Conservation (phyloP, 176 grass and related monocot genomes). For the Aegilops umbellulata region DNA sequence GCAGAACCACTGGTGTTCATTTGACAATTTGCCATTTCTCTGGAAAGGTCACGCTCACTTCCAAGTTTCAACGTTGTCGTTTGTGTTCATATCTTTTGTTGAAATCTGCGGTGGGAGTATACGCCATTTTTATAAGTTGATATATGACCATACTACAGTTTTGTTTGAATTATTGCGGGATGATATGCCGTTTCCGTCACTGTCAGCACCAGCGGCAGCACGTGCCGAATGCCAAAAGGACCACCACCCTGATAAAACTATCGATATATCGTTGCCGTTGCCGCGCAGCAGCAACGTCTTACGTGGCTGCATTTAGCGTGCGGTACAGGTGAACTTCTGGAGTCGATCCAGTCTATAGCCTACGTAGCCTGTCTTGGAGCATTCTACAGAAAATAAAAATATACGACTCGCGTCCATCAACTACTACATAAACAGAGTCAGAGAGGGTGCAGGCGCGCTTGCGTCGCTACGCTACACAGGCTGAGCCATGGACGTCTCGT, state of each 20-base stretch:
- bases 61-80: background rate
- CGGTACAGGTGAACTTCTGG: background rate
- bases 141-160: background rate
- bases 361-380: background rate
- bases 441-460: background rate
- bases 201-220: background rate
- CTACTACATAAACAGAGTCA: background rate
- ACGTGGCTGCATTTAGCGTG: background rate
- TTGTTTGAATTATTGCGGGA: background rate
- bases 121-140: background rate
- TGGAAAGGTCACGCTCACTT: background rate
- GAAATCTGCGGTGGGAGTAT: background rate
- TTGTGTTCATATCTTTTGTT: background rate
- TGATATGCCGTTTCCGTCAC: background rate
- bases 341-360: background rate
- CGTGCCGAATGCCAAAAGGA: background rate
- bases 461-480: background rate
- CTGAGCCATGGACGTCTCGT: slow-evolving; percentile 21
- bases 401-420: no score
- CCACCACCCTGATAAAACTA: background rate
- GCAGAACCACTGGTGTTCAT: no score
- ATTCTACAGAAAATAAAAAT: background rate
- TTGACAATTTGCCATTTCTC: background rate
- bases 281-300: background rate
- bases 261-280: background rate